Percentiles rank a stretch among this genome's conserved stretches.
phyloP scores from a whole-genome alignment of 2,329 filamentous ascomycete species.

The Fusarium praegraminearum region DNA sequence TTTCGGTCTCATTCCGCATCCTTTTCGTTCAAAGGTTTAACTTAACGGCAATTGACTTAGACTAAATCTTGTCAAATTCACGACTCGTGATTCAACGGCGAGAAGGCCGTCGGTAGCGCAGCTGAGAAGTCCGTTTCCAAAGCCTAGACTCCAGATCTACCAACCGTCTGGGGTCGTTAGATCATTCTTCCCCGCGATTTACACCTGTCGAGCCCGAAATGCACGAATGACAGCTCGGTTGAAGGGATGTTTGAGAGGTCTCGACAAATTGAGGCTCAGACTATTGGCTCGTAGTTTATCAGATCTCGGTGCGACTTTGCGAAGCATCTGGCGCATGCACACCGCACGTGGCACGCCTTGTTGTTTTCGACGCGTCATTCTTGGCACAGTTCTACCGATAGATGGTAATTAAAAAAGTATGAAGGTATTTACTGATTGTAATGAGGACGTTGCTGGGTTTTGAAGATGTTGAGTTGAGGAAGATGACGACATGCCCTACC shows the following conservation, averaged over 20 bases:
- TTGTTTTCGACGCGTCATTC: neutral
- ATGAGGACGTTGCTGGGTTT: neutral
- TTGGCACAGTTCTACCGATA: neutral
- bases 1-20: neutral
- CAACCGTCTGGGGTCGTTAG: neutral
- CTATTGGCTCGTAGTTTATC: neutral
- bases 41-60: neutral
- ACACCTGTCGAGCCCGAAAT: neutral
- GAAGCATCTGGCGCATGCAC: neutral
- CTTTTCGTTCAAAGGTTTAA: neutral
- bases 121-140: neutral
- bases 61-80: neutral
- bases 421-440: neutral
- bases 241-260: neutral
- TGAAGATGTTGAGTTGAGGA: neutral
- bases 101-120: neutral
- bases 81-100: neutral
- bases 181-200: slow-evolving; percentile 5
- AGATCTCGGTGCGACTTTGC: neutral
- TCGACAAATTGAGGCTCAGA: neutral
- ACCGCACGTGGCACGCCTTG: neutral
- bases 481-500: neutral
- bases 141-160: neutral
- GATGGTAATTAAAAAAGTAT: neutral
- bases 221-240: neutral